A percentile compares a stretch with the other conserved stretches of the same genome.
These are phyloP conservation scores for Trametes sp. DNA, from an alignment of 1,284 basidiomycete genomes.

Conservation along the genomic window DNA sequence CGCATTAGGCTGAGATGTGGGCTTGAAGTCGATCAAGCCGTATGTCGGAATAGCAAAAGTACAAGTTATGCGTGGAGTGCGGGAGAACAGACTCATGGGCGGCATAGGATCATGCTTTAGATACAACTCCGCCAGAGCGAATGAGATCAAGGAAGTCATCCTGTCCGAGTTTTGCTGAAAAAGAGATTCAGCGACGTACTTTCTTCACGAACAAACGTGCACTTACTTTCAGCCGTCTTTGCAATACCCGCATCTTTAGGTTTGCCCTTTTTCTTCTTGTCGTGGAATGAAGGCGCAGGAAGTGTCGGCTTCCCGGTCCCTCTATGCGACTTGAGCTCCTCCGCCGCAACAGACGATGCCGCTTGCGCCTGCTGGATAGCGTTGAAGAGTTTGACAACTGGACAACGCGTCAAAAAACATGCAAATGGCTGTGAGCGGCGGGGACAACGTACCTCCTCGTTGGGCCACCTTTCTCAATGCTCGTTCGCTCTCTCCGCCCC, in stretches of 20 bases:
- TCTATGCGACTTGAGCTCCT: constrained; percentile 63
- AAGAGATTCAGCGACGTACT: not conserved
- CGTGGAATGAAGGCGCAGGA: constrained; percentile 63
- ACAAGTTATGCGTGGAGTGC: not conserved
- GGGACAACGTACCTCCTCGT: constrained; percentile 76
- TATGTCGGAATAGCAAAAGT: not conserved
- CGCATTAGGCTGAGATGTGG: too few species aligned
- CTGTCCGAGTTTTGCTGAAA: constrained; percentile 62
- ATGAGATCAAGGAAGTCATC: constrained; percentile 84
- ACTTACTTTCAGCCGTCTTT: constrained; percentile 64
- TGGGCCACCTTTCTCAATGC: constrained; percentile 82
- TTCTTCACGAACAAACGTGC: not conserved
- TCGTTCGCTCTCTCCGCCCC: constrained; percentile 82
- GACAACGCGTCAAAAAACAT: not conserved
- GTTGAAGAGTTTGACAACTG: constrained; percentile 85
- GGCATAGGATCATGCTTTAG: constrained; percentile 37
- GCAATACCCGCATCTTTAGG: constrained; percentile 61
- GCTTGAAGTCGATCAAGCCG: too few species aligned
- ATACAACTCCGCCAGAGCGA: constrained; percentile 66
- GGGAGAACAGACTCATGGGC: not conserved
- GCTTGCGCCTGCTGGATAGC: constrained; percentile 81
- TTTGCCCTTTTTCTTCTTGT: constrained; percentile 58
- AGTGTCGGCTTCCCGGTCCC: constrained; percentile 78
- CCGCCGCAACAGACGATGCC: constrained; percentile 55
- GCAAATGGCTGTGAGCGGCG: not conserved